A percentile compares a stretch with the other conserved stretches of the same genome.
Conservation (phyloP, 257 asterid genomes). For the Capsicum rhomboideum region DNA sequence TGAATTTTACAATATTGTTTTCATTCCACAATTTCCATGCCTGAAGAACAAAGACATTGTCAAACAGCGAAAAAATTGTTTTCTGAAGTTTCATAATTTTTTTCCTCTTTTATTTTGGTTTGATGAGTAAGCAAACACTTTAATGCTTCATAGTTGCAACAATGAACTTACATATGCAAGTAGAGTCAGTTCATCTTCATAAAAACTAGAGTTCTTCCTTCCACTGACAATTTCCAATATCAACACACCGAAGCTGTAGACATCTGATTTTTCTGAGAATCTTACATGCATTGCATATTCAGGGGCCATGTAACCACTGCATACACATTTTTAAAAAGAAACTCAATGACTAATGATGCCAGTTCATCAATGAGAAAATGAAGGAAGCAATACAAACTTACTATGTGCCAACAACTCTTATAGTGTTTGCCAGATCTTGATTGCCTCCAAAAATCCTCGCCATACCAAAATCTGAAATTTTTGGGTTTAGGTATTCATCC, state of each 20-base stretch:
- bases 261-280: no score
- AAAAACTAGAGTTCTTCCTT: slow-evolving; percentile 30
- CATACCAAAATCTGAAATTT: slow-evolving; percentile 65
- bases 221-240: no score
- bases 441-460: slow-evolving; percentile 45
- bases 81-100: background rate
- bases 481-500: slow-evolving; percentile 45
- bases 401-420: slow-evolving; percentile 62
- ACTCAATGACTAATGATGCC: background rate
- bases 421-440: slow-evolving; percentile 50
- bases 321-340: slow-evolving; percentile 2
- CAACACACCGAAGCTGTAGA: no score
- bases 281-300: no score
- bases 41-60: slow-evolving; percentile 13
- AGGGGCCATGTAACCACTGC: slow-evolving; percentile 21
- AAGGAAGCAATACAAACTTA: slow-evolving; percentile 19
- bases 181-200: no score
- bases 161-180: slow-evolving; percentile 20
- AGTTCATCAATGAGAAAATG: background rate
- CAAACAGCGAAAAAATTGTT: background rate
- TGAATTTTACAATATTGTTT: background rate
- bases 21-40: slow-evolving; percentile 39
- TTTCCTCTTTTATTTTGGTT: background rate
- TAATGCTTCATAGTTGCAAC: background rate
- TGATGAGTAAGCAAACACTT: background rate